Percentiles rank a stretch among this genome's conserved stretches.
Conservation (phyloP, 1,284 basidiomycete genomes). For the Fomitopsis betulina region DNA sequence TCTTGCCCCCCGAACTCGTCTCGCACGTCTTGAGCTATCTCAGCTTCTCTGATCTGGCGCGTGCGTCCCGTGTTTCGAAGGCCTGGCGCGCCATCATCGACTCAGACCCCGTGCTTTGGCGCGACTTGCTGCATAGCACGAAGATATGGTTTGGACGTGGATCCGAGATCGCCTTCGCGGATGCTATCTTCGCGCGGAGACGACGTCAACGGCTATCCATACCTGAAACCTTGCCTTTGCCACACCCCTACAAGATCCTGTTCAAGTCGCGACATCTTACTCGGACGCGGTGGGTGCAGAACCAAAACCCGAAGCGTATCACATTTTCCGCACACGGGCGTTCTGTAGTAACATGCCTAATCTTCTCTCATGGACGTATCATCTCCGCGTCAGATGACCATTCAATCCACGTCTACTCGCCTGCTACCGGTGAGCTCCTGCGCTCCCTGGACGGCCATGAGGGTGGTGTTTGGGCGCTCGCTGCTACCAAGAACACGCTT, state of each 20-base stretch:
- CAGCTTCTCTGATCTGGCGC: conserved; percentile 70
- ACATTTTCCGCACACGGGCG: conserved; percentile 85
- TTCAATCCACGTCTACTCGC: conserved; percentile 89
- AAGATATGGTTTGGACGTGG: conserved; percentile 84
- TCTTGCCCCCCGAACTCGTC: conserved; percentile 82
- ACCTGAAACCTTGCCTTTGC: conserved; percentile 50
- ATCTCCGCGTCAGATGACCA: conserved; percentile 94
- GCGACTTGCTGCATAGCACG: conserved; percentile 70
- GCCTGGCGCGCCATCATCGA: conserved; percentile 82
- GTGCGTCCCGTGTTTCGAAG: conserved; percentile 77
- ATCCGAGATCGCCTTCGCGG: conserved; percentile 66
- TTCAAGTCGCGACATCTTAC: conserved; percentile 84
- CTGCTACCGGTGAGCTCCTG: conserved; percentile 70
- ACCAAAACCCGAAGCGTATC: conserved; percentile 69
- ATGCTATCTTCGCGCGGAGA: conserved; percentile 57
- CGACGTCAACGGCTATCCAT: conserved; percentile 37
- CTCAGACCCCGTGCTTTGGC: conserved; percentile 81
- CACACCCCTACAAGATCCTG: conserved; percentile 82
- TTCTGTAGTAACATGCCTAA: conserved; percentile 89
- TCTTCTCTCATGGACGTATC: conserved; percentile 90
- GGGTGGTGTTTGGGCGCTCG: conserved; percentile 94
- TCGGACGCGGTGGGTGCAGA: conserved; percentile 70
- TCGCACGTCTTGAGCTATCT: conserved; percentile 78
- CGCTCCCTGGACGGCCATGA: conserved; percentile 84
- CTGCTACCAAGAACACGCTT: conserved; percentile 78